Percentiles rank a stretch among this genome's conserved stretches.
phyloP scores from a whole-genome alignment of 2,329 filamentous ascomycete genomes.

The Xylaria multiplex region DNA sequence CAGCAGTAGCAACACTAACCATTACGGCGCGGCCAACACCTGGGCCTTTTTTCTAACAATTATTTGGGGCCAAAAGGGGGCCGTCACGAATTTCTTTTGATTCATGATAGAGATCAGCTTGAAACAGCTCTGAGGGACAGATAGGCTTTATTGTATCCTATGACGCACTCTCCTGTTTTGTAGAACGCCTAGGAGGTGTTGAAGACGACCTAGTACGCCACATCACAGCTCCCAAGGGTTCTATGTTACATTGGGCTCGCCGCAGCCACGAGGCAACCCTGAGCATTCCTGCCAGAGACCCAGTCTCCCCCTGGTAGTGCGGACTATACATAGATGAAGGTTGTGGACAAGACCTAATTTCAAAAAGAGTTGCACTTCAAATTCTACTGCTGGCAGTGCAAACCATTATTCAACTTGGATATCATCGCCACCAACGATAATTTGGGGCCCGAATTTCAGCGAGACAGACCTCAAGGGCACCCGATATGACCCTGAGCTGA shows the following conservation, averaged over 20 bases:
- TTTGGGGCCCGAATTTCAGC: not conserved
- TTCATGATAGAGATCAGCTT: constrained; percentile 22
- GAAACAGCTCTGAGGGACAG: constrained; percentile 27
- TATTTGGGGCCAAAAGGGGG: constrained; percentile 9
- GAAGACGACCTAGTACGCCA: constrained; percentile 14
- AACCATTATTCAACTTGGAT: constrained; percentile 7
- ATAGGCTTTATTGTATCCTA: constrained; percentile 9
- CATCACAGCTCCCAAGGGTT: constrained; percentile 17
- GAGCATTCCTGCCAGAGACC: constrained; percentile 9
- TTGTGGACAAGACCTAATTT: constrained; percentile 10
- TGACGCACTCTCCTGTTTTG: constrained; percentile 21
- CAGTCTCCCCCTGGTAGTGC: constrained; percentile 4
- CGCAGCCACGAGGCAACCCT: constrained; percentile 11
- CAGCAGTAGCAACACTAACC: constrained; percentile 1
- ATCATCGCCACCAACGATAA: constrained; percentile 3
- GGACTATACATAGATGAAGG: constrained; percentile 22
- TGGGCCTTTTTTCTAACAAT: constrained; percentile 6
- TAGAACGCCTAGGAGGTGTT: constrained; percentile 12
- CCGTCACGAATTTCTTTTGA: constrained; percentile 9
- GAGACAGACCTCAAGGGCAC: not conserved
- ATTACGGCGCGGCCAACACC: constrained; percentile 13
- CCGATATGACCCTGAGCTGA: constrained; percentile 17
- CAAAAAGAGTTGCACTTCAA: constrained; percentile 11
- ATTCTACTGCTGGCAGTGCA: constrained; percentile 2
- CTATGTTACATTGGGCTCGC: constrained; percentile 14